Evolutionary conservation across 2,329 filamentous ascomycete genomes (phyloP).

Genomic region (Beauveria sp.): DNA sequence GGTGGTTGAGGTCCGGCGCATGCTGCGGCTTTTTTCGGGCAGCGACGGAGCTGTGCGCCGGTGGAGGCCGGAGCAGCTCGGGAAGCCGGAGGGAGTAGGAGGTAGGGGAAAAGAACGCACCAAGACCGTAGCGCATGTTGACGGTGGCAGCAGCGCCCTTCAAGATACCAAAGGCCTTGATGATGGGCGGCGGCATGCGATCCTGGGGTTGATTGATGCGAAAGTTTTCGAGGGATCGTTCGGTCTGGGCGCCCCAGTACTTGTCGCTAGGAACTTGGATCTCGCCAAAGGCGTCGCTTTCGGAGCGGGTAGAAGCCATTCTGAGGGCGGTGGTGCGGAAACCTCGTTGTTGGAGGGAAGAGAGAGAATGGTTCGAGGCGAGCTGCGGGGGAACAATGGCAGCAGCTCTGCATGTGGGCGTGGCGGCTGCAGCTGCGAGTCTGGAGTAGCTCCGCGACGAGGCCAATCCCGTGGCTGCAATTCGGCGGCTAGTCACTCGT

Average conservation of each 20-base stretch:
- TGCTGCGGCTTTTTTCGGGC: constrained; percentile 6
- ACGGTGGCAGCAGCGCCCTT: constrained; percentile 95
- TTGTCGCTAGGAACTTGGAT: constrained; percentile 85
- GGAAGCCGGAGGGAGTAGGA: neutral
- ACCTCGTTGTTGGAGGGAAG: constrained; percentile 6
- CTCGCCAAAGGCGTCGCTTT: constrained; percentile 97
- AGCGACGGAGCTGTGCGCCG: neutral
- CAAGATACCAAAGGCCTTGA: constrained; percentile 91
- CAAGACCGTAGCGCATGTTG: constrained; percentile 89
- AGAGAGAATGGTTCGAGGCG: neutral
- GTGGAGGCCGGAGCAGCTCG: neutral
- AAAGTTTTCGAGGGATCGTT: constrained; percentile 96
- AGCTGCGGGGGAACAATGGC: constrained; percentile 4
- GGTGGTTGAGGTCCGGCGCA: neutral
- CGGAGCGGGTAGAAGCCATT: constrained; percentile 62
- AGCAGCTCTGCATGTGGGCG: constrained; percentile 5
- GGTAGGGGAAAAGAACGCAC: constrained; percentile 29
- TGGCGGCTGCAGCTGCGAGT: neutral
- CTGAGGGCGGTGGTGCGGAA: constrained; percentile 22
- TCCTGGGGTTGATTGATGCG: constrained; percentile 99
- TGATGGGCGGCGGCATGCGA: constrained; percentile 89
- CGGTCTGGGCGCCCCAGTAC: constrained; percentile 98
- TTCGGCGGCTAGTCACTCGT: constrained; percentile 4
- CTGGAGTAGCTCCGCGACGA: constrained; percentile 6
- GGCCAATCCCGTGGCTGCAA: neutral